Evolutionary conservation across 169 alveolate genomes (phyloP), one percentile per base, ranked within the genome.

Genomic region (Theileria equi): DNA sequence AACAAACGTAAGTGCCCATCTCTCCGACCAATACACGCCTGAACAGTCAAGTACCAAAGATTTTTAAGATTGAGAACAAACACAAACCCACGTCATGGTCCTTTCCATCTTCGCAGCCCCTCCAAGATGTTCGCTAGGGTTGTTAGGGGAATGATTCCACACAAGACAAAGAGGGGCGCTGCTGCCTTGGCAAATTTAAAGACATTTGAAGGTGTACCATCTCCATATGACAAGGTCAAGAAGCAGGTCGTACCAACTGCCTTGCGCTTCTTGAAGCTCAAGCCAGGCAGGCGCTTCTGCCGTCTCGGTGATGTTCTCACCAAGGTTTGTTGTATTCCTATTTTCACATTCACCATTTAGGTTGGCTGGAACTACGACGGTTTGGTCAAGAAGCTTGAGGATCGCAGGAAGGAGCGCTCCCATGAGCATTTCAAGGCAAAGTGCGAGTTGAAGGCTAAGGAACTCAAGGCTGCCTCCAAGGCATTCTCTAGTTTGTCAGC

Each of bases 91-190:
- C 84, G 81, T 62, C 91, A 92, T 53, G 99, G 99, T 16, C 98
- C 97, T 28, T 81, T 91, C 88, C 99, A 98, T 89, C 89, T 86
- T 83, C 90, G 98, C 66, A 94, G 97, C 32, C 99, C 99, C 29
- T 88, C 98, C 23, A 96, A 94, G 81, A 93, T 96, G 52, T 91
- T 98, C 88, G 96, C 98, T 98, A 94, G 99, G 82, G 91, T 94
- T 52, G 96, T 97, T 55, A 94, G 99, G 54, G 99, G 99, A 61
- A 98, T 98, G 99, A 76, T 96, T 58, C 98, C 99, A 16, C 99
- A 97, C 85, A 97, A 97, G 87, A 95, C 99, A 25, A 89, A 96
- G 65, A 92, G 97, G 63, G 99, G 99, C 36, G 94, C 95, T 65
- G 93, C 94, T 52, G 99, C 99, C 40, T 90, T 98, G 54, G 94